These are phyloP conservation scores for Colletotrichum sp. DNA, from an alignment of 2,329 filamentous ascomycete genomes.

Conservation along the genomic window DNA sequence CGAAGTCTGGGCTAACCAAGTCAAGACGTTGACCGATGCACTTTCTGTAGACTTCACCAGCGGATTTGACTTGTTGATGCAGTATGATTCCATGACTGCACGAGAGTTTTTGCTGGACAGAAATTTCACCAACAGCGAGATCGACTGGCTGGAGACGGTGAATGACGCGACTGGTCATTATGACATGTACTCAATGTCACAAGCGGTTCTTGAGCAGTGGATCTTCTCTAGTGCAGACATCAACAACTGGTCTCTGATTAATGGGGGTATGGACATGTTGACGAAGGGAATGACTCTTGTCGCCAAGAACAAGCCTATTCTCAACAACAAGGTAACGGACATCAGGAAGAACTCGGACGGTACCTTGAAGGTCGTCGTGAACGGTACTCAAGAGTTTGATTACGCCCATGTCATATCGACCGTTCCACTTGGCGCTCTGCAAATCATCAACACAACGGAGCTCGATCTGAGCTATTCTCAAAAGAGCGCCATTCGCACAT, in stretches of 20 bases:
- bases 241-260: constrained; percentile 33
- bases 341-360: constrained; percentile 22
- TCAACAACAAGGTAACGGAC: constrained; percentile 25
- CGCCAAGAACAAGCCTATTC: constrained; percentile 24
- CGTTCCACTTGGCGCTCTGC: constrained; percentile 28
- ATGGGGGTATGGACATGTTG: constrained; percentile 33
- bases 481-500: constrained; percentile 32
- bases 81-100: constrained; percentile 24
- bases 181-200: constrained; percentile 26
- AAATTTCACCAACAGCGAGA: constrained; percentile 31
- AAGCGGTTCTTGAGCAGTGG: constrained; percentile 27
- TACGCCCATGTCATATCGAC: constrained; percentile 30
- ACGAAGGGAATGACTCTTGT: constrained; percentile 31
- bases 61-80: constrained; percentile 26
- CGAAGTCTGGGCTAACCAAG: constrained; percentile 7
- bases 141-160: constrained; percentile 32
- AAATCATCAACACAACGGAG: constrained; percentile 28
- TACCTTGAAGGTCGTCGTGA: constrained; percentile 25
- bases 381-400: constrained; percentile 18
- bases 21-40: constrained; percentile 6
- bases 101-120: constrained; percentile 26
- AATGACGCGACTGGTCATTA: constrained; percentile 28
- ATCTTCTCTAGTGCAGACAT: constrained; percentile 27
- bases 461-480: constrained; percentile 30
- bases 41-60: constrained; percentile 20